phyloP scores from a whole-genome alignment of 2,329 filamentous ascomycete genomes.

The Calonectria hongkongensis region DNA sequence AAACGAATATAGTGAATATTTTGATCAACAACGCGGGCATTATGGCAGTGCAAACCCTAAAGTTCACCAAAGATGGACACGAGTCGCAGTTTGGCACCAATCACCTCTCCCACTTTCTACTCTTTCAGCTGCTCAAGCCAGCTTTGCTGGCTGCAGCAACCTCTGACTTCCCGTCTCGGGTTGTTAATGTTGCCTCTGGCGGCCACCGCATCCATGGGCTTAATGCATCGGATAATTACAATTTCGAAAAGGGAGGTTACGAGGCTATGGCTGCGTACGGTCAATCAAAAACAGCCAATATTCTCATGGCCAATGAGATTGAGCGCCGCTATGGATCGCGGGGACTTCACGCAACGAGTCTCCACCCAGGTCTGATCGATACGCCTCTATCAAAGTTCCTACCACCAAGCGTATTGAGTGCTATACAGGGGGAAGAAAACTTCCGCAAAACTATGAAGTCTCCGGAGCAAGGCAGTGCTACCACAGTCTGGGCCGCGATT shows the following conservation, averaged over 20 bases:
- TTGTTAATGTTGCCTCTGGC: slow-evolving; percentile 30
- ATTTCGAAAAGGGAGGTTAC: slow-evolving; percentile 44
- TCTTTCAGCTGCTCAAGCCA: slow-evolving; percentile 38
- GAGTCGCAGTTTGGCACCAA: slow-evolving; percentile 47
- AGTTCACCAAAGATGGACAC: slow-evolving; percentile 41
- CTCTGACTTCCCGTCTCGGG: slow-evolving; percentile 26
- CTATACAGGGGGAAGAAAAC: not conserved
- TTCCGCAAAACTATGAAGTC: slow-evolving; percentile 26
- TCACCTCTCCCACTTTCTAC: slow-evolving; percentile 45
- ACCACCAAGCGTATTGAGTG: not conserved
- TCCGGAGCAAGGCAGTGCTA: slow-evolving; percentile 48
- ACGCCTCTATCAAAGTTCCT: slow-evolving; percentile 35
- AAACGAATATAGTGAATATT: slow-evolving; percentile 37
- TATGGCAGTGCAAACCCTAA: slow-evolving; percentile 35
- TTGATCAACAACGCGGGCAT: slow-evolving; percentile 54
- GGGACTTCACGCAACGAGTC: slow-evolving; percentile 60
- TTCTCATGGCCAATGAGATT: slow-evolving; percentile 61
- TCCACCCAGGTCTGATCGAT: slow-evolving; percentile 58
- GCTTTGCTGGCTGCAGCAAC: slow-evolving; percentile 17
- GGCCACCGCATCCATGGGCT: slow-evolving; percentile 3
- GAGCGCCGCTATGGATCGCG: slow-evolving; percentile 23
- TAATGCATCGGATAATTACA: slow-evolving; percentile 37
- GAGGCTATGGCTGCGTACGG: slow-evolving; percentile 64
- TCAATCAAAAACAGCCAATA: slow-evolving; percentile 70
- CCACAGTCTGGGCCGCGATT: slow-evolving; percentile 49